Evolutionary conservation across 352 stramenopile species (phyloP).

Genomic region (Thalassiosira livingstoniorum): DNA sequence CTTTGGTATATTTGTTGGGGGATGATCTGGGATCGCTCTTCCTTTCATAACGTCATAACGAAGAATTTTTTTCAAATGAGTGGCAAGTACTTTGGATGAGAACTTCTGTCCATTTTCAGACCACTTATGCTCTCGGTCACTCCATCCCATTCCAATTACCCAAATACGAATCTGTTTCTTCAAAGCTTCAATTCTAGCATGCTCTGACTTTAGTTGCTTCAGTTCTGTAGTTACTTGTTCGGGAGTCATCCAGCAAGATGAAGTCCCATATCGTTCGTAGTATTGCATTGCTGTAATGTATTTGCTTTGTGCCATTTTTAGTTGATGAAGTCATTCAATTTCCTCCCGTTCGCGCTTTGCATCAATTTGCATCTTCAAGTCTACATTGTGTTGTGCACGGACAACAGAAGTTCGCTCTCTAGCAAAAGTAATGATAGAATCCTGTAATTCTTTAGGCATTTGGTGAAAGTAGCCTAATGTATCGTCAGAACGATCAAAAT

Average conservation of each 20-base stretch:
- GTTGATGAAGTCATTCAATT: not conserved
- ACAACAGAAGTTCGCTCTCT: not conserved
- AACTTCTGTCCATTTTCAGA: not conserved
- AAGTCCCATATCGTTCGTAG: not conserved
- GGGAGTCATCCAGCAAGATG: not conserved
- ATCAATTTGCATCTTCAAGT: not conserved
- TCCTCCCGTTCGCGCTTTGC: conserved; percentile 10
- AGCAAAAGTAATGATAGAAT: not conserved
- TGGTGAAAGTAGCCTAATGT: not conserved
- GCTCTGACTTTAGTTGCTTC: not conserved
- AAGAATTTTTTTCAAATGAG: not conserved
- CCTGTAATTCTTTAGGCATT: conserved; percentile 16
- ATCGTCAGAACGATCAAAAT: not conserved
- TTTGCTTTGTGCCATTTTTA: not conserved
- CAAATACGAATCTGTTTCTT: conserved; percentile 14
- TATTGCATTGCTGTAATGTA: not conserved
- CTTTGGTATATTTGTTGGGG: not conserved
- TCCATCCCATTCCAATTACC: conserved; percentile 14
- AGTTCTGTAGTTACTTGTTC: not conserved
- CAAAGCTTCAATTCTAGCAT: not conserved
- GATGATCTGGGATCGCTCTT: not conserved
- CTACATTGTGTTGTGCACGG: not conserved
- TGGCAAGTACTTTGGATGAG: not conserved
- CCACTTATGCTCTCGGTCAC: not conserved
- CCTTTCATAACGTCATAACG: not conserved